Evolutionary conservation across 169 alveolate genomes (phyloP).

Genomic region (Cyclospora cayetanensis): DNA sequence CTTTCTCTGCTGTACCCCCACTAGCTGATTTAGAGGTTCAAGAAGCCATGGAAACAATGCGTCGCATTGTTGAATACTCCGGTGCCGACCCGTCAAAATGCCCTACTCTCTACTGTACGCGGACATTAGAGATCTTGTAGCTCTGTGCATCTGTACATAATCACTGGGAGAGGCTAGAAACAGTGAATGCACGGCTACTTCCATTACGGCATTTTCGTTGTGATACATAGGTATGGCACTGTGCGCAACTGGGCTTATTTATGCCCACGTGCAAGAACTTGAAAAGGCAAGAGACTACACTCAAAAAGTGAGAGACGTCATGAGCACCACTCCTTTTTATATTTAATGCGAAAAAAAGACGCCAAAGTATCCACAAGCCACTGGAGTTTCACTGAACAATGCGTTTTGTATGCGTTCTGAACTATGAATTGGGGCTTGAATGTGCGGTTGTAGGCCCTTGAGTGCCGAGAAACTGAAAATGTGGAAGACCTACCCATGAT

Average conservation of each 20-base stretch:
- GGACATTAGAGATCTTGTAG: no score
- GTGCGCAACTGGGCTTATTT: conserved; percentile 23
- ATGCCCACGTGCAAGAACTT: neutral
- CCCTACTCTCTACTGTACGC: neutral
- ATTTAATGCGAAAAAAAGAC: no score
- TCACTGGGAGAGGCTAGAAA: no score
- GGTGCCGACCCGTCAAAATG: neutral
- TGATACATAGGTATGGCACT: conserved; percentile 24
- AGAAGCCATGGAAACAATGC: conserved; percentile 56
- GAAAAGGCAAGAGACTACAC: neutral
- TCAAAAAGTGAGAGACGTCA: conserved; percentile 31
- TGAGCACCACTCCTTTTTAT: no score
- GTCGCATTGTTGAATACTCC: neutral
- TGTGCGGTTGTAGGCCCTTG: neutral
- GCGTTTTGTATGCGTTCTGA: no score
- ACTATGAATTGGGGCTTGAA: no score
- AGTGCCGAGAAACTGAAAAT: neutral
- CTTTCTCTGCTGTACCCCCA: conserved; percentile 59
- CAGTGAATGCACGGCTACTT: no score
- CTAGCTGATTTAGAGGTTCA: conserved; percentile 51
- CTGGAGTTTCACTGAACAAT: no score
- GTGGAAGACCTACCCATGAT: neutral
- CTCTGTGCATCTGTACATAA: no score
- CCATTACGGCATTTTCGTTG: neutral
- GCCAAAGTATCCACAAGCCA: no score